These are phyloP conservation scores for Penicillium robsamsonii DNA, from an alignment of 495 filamentous ascomycete genomes.

Conservation along the genomic window DNA sequence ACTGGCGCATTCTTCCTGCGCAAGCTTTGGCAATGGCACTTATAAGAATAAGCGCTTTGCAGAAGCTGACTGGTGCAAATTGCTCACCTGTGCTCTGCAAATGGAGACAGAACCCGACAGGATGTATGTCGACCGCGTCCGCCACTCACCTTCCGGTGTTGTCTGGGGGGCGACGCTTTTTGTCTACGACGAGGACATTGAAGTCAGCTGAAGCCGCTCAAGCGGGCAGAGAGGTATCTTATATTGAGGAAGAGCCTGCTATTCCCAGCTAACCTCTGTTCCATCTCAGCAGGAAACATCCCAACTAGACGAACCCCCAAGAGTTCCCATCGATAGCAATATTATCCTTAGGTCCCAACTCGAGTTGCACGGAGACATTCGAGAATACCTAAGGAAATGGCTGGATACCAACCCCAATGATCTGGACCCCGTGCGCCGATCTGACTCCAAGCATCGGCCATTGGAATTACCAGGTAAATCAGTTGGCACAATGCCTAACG, in stretches of 20 bases:
- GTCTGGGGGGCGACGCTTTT: constrained; percentile 7
- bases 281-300: constrained; percentile 14
- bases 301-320: not conserved
- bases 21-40: constrained; percentile 28
- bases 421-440: constrained; percentile 37
- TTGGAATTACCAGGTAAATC: constrained; percentile 10
- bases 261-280: constrained; percentile 1
- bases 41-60: constrained; percentile 24
- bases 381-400: constrained; percentile 56
- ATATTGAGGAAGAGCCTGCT: not conserved
- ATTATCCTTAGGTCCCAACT: constrained; percentile 36
- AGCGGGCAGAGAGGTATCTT: constrained; percentile 14
- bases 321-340: constrained; percentile 22
- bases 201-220: constrained; percentile 1
- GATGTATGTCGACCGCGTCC: not conserved
- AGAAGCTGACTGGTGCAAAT: constrained; percentile 16
- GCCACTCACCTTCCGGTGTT: not conserved
- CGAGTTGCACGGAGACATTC: constrained; percentile 42
- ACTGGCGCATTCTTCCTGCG: constrained; percentile 8
- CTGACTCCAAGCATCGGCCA: constrained; percentile 16
- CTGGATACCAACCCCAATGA: constrained; percentile 32
- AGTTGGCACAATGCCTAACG: constrained; percentile 43
- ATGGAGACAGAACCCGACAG: constrained; percentile 4
- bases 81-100: constrained; percentile 3
- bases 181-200: constrained; percentile 16